Evolutionary conservation across 2,329 filamentous ascomycete genomes (phyloP), one percentile per base, ranked within the genome.

Genomic region (Bretziella fagacearum): DNA sequence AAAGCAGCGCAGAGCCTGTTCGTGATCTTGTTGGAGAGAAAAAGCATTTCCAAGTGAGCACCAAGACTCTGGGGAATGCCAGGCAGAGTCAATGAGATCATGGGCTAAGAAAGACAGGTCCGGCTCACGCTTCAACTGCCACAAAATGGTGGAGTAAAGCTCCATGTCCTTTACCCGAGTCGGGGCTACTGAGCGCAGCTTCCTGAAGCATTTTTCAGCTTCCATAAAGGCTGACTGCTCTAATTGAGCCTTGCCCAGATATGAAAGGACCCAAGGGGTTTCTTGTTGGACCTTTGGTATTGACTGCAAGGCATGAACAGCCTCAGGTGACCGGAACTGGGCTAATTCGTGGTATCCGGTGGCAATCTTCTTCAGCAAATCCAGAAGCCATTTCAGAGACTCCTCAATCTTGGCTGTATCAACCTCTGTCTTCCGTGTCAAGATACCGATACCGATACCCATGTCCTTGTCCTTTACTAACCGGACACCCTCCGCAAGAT

Each of bases 101-200:
- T 96, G 89, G 0, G 89, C 85, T 23, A 98, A 70, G 62, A 91
- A 93, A 1, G 89, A 87, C 18, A 98, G 70, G 52, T 95, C 84
- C 0, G 86, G 83, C 58, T 95, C 89, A 53, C 83, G 80, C 62
- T 93, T 94, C 52, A 95, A 66, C 61, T 95, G 87, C 91, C 93
- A 98, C n/a, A 98, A 71, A n/a, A 93, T 81, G 1, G 91, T 98
- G 11, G 89, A 96, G 63, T 94, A 98, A 29, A 96, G 79, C 59
- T 98, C 91, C 87, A 96, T 95, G 57, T 95, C 87, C 58, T 93
- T 82, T 37, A 93, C 70, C 3, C 84, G 77, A 1, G 84, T 83
- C 1, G 89, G 89, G 10, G 84, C 79, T 54, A 91, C 70, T 26
- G 80, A 74, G 44, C 85, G 79, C 54, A 98, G 74, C 48, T 79